phyloP scores from a whole-genome alignment of 2,329 filamentous ascomycete genomes.

The Chaetothyriales sp. region DNA sequence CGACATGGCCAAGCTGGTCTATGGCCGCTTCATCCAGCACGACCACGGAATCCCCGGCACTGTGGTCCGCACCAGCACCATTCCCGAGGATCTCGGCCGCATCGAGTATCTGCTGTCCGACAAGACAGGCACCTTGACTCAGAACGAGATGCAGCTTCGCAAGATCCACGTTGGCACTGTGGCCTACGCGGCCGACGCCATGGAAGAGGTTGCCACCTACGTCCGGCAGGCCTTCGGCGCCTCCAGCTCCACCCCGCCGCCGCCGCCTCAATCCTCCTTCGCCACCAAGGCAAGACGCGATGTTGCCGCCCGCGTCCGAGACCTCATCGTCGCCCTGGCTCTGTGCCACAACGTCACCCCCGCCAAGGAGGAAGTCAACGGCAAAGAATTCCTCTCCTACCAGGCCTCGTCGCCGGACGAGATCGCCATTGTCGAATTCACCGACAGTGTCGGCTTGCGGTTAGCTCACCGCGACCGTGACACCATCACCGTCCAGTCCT shows the following conservation, averaged over 20 bases:
- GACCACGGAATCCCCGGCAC: constrained; percentile 83
- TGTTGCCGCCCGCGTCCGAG: constrained; percentile 82
- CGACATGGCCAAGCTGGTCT: constrained; percentile 92
- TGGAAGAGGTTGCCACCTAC: constrained; percentile 89
- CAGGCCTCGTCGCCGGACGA: constrained; percentile 96
- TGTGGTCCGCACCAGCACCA: constrained; percentile 90
- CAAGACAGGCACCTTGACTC: constrained; percentile 94
- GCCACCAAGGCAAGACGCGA: constrained; percentile 48
- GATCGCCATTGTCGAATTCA: constrained; percentile 94
- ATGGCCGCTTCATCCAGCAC: constrained; percentile 86
- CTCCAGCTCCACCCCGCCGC: constrained; percentile 3
- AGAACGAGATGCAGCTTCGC: constrained; percentile 98
- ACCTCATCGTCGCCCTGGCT: constrained; percentile 81
- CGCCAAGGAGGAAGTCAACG: constrained; percentile 69
- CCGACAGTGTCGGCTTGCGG: constrained; percentile 77
- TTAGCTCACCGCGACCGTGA: constrained; percentile 76
- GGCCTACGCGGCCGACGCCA: constrained; percentile 94
- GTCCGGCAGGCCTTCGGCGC: constrained; percentile 68
- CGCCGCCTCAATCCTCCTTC: constrained; percentile 9
- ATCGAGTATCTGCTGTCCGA: constrained; percentile 95
- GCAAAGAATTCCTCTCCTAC: constrained; percentile 65
- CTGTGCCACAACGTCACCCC: constrained; percentile 97
- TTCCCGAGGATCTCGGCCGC: constrained; percentile 86
- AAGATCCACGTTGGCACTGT: constrained; percentile 98
- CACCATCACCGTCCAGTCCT: constrained; percentile 67